Conservation (phyloP, 805 yeast species). For the Jamesozyma spencerorum region DNA sequence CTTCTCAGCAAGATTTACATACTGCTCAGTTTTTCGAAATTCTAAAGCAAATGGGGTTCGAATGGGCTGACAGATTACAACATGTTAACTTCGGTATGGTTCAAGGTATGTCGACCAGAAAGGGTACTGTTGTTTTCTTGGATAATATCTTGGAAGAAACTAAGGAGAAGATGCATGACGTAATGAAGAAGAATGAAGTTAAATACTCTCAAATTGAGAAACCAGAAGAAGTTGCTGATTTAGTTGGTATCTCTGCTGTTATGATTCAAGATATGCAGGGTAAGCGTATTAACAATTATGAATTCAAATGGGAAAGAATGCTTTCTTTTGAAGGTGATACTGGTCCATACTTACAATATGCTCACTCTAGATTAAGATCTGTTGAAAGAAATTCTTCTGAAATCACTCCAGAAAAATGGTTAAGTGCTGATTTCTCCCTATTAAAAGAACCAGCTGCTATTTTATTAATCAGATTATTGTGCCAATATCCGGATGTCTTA, state of each 20-base stretch:
- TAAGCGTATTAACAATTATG: conserved; percentile 91
- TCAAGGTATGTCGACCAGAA: conserved; percentile 95
- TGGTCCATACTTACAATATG: conserved; percentile 97
- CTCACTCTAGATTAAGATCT: conserved; percentile 93
- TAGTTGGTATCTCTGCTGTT: conserved; percentile 92
- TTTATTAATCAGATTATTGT: conserved; percentile 62
- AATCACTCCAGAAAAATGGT: conserved; percentile 36
- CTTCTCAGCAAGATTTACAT: conserved; percentile 93
- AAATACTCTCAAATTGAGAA: conserved; percentile 88
- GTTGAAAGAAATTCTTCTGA: conserved; percentile 73
- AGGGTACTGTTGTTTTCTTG: conserved; percentile 96
- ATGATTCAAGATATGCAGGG: conserved; percentile 99
- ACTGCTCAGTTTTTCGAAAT: conserved; percentile 90
- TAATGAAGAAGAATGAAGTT: conserved; percentile 83
- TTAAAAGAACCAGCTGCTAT: conserved; percentile 65
- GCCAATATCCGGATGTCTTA: conserved; percentile 86
- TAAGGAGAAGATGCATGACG: conserved; percentile 88
- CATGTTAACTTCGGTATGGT: conserved; percentile 98
- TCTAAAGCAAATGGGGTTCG: conserved; percentile 78
- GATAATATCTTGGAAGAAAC: conserved; percentile 91
- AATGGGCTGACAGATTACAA: conserved; percentile 71
- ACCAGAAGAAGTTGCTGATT: conserved; percentile 91
- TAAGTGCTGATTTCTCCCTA: conserved; percentile 47
- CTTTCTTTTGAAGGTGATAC: conserved; percentile 97
- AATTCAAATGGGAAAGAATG: conserved; percentile 97